phyloP scores from a whole-genome alignment of 176 grass and related monocot genomes.

The Oryza meridionalis region DNA sequence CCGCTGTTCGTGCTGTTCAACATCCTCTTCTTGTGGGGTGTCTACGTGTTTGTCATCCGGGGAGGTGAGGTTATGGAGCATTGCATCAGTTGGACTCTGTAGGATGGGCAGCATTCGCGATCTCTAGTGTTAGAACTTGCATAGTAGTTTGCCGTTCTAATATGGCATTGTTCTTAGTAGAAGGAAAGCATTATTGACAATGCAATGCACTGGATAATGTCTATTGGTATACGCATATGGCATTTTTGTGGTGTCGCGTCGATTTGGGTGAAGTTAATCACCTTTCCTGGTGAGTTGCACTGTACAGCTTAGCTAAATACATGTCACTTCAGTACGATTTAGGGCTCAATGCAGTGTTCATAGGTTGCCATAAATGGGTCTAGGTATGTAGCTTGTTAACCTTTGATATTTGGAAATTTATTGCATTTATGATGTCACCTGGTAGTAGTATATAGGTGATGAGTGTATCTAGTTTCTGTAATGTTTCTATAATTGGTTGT shows the following conservation, averaged over 20 bases:
- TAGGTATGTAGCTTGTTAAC: not conserved
- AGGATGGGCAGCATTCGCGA: not conserved
- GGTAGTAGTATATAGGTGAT: not conserved
- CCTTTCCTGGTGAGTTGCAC: not conserved
- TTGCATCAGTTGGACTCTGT: conserved; percentile 5
- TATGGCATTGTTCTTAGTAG: not conserved
- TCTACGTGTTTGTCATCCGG: conserved; percentile 72
- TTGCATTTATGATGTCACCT: conserved; percentile 10
- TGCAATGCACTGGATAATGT: not conserved
- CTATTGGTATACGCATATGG: not conserved
- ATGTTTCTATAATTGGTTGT: conserved; percentile 32
- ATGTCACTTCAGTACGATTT: not conserved
- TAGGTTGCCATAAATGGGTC: conserved; percentile 24
- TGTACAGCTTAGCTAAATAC: conserved; percentile 26
- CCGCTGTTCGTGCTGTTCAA: conserved; percentile 95
- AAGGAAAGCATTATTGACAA: not conserved
- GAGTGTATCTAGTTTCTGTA: conserved; percentile 17
- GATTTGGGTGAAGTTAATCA: conserved; percentile 8
- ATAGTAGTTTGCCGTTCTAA: not conserved
- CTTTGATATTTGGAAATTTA: not conserved
- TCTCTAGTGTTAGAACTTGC: conserved; percentile 1
- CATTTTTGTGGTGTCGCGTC: not conserved
- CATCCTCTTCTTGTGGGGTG: conserved; percentile 86
- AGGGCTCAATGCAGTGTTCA: not conserved
- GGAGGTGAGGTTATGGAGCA: conserved; percentile 52